Evolutionary conservation across 306 rosid species (phyloP).

Genomic region (Cicer pinnatifidum): DNA sequence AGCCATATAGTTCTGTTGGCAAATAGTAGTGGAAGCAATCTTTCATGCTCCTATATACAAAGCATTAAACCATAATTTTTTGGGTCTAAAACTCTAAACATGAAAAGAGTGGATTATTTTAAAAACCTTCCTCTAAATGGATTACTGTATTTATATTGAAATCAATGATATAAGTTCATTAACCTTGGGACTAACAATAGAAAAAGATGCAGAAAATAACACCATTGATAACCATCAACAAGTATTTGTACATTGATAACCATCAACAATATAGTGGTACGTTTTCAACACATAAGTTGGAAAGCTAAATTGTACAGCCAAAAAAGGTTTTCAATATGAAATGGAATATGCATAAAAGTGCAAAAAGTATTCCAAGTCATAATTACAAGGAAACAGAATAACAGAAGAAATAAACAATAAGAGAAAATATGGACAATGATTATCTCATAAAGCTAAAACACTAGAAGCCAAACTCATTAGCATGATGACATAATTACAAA

Average conservation of each 20-base stretch:
- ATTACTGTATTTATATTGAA: no score
- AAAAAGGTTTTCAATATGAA: conserved; percentile 27
- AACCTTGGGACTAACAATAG: no score
- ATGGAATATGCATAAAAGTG: not conserved
- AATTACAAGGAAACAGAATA: conserved; percentile 1
- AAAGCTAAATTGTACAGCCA: not conserved
- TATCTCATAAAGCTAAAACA: conserved; percentile 34
- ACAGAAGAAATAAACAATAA: conserved; percentile 10
- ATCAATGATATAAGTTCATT: no score
- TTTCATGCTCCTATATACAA: not conserved
- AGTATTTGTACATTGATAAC: no score
- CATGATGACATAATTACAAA: conserved; percentile 43
- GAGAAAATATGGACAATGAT: conserved; percentile 3
- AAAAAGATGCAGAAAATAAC: no score
- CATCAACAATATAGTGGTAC: no score
- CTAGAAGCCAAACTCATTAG: conserved; percentile 35
- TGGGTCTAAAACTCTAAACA: not conserved
- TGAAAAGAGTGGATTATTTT: no score
- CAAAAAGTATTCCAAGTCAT: conserved; percentile 2
- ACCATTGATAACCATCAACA: no score
- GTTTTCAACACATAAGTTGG: not conserved
- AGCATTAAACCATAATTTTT: conserved; percentile 5
- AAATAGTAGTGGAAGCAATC: not conserved
- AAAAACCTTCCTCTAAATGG: no score
- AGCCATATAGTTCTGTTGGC: no score